A percentile compares a stretch with the other conserved stretches of the same genome.
Conservation (phyloP, 2,329 filamentous ascomycete species). For the Alternaria viburni region DNA sequence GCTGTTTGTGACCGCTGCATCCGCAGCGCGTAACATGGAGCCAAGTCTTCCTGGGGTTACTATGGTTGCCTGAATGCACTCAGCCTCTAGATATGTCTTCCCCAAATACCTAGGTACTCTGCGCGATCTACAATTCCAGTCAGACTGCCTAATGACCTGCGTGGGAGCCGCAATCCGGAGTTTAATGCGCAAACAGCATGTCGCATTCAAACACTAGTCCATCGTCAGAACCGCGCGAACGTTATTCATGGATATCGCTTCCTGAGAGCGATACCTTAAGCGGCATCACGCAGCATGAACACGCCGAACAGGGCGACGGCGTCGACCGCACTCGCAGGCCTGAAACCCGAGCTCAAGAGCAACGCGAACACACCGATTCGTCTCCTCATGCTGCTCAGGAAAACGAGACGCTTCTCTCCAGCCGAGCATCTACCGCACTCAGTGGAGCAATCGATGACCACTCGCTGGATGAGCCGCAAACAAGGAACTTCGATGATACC, state of each 20-base stretch:
- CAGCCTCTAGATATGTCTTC: neutral
- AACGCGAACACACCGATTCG: neutral
- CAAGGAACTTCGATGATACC: neutral
- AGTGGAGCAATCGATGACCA: neutral
- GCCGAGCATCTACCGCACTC: neutral
- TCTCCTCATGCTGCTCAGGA: neutral
- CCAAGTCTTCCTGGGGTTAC: neutral
- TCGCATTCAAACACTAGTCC: neutral
- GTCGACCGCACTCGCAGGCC: neutral
- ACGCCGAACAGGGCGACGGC: neutral
- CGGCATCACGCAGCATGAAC: neutral
- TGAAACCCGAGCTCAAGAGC: neutral
- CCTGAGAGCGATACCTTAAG: neutral
- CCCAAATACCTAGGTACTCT: neutral
- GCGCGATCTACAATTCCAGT: neutral
- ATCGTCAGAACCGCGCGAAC: neutral
- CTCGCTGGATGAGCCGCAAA: neutral
- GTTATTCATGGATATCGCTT: neutral
- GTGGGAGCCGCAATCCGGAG: neutral
- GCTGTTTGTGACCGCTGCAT: neutral
- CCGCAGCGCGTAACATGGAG: neutral
- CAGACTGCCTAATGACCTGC: neutral
- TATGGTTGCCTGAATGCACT: neutral
- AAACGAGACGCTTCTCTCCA: neutral
- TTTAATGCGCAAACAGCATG: neutral